Percentiles rank a stretch among this genome's conserved stretches.
Evolutionary conservation across 1,284 basidiomycete genomes (phyloP).

Genomic region (Microbotryomycetes sp.): DNA sequence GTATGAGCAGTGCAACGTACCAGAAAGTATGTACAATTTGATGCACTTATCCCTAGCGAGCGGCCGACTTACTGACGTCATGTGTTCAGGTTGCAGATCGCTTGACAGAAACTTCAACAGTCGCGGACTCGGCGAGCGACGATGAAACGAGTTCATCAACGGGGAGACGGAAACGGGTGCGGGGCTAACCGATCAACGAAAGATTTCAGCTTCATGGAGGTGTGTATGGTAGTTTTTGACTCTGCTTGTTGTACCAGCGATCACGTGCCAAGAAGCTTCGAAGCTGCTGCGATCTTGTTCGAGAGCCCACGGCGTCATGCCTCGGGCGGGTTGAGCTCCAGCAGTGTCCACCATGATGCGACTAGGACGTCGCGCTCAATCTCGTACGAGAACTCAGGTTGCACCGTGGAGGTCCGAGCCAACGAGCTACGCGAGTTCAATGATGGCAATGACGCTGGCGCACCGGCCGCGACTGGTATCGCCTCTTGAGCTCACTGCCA

Average conservation of each 20-base stretch:
- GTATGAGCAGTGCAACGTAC: conserved; percentile 43
- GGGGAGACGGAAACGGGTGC: not conserved
- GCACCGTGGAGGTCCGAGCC: too few species aligned
- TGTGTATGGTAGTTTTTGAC: not conserved
- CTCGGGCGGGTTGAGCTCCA: too few species aligned
- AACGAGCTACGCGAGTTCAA: too few species aligned
- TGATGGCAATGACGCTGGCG: not conserved
- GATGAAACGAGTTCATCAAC: not conserved
- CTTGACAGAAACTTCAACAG: too few species aligned
- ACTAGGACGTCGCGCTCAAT: too few species aligned
- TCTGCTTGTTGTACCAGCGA: not conserved
- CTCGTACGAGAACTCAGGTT: too few species aligned
- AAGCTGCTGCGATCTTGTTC: too few species aligned
- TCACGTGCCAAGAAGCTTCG: too few species aligned
- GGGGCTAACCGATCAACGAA: too few species aligned
- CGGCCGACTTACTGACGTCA: not conserved
- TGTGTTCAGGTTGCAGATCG: too few species aligned
- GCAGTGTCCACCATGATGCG: too few species aligned
- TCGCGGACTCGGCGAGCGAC: not conserved
- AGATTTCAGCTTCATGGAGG: not conserved
- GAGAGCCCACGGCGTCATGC: too few species aligned
- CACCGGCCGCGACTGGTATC: not conserved
- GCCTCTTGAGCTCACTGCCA: not conserved
- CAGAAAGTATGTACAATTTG: conserved; percentile 39
- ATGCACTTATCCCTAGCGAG: not conserved